Conservation (phyloP, 768 basidiomycete genomes). For the Suillus discolor region DNA sequence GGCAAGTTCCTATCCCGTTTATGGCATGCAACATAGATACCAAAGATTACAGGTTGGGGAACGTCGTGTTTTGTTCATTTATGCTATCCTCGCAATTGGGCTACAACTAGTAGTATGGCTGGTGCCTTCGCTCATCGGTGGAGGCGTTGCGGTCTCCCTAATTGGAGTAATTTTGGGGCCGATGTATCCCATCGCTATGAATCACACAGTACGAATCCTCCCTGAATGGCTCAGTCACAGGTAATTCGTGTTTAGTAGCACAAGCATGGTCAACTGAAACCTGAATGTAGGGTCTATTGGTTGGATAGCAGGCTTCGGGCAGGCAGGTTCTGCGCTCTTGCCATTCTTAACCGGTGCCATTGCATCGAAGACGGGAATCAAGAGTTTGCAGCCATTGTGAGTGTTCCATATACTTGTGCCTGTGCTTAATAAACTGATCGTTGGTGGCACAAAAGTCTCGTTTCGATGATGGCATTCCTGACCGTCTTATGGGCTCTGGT, state of each 20-base stretch:
- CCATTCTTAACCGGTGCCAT: slow-evolving; percentile 55
- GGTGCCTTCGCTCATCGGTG: slow-evolving; percentile 65
- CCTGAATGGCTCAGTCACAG: slow-evolving; percentile 38
- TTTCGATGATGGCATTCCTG: slow-evolving; percentile 47
- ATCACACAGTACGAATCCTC: slow-evolving; percentile 37
- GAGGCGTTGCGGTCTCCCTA: slow-evolving; percentile 63
- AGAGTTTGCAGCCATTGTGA: slow-evolving; percentile 51
- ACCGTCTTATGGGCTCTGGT: slow-evolving; percentile 43
- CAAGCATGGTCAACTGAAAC: slow-evolving; percentile 37
- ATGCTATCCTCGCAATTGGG: slow-evolving; percentile 38
- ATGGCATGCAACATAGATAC: not conserved
- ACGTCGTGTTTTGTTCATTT: slow-evolving; percentile 29
- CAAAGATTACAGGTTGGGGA: slow-evolving; percentile 31
- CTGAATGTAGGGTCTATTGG: slow-evolving; percentile 36
- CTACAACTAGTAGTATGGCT: slow-evolving; percentile 73
- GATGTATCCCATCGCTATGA: slow-evolving; percentile 62
- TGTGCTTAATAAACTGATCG: not conserved
- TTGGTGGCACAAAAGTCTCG: slow-evolving; percentile 18
- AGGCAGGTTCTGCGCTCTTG: slow-evolving; percentile 50
- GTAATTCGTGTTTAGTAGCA: slow-evolving; percentile 1
- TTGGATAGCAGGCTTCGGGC: slow-evolving; percentile 56
- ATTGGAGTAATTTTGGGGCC: slow-evolving; percentile 75
- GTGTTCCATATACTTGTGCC: slow-evolving; percentile 18
- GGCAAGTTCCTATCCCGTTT: slow-evolving; percentile 12
- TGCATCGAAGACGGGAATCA: slow-evolving; percentile 43